Evolutionary conservation across 192 early-diverging fungal species (phyloP).

Genomic region (Entrophospora sp.): DNA sequence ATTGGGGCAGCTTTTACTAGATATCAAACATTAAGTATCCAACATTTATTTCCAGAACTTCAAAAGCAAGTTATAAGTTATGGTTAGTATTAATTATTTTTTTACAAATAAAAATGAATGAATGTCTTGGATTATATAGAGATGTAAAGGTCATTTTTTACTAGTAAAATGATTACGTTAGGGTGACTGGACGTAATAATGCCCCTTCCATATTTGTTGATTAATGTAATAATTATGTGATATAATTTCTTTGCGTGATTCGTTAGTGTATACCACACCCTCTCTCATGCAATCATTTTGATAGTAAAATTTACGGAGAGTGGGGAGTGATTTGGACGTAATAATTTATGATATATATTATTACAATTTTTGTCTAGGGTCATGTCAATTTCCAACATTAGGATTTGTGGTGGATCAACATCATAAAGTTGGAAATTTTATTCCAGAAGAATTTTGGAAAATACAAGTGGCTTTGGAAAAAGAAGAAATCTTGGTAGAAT

Average conservation of each 20-base stretch:
- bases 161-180: too few species aligned
- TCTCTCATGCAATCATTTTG: too few species aligned
- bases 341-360: too few species aligned
- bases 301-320: too few species aligned
- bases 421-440: constrained; percentile 64
- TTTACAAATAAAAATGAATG: neutral
- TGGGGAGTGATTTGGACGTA: too few species aligned
- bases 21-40: constrained; percentile 75
- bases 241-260: too few species aligned
- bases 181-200: too few species aligned
- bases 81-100: constrained; percentile 36
- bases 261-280: too few species aligned
- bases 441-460: constrained; percentile 87
- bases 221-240: too few species aligned
- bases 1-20: constrained; percentile 88
- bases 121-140: too few species aligned
- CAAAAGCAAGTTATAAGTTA: constrained; percentile 67
- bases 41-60: constrained; percentile 42
- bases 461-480: constrained; percentile 55
- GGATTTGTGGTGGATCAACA: constrained; percentile 93
- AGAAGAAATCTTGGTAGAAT: constrained; percentile 42
- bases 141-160: too few species aligned
- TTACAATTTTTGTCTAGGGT: constrained; percentile 39
- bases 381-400: constrained; percentile 94
- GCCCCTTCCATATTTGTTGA: too few species aligned